Percentiles rank a stretch among this genome's conserved stretches.
phyloP scores from a whole-genome alignment of 1,139 yeast species.

The Blastobotrys raffinosifermentans region DNA sequence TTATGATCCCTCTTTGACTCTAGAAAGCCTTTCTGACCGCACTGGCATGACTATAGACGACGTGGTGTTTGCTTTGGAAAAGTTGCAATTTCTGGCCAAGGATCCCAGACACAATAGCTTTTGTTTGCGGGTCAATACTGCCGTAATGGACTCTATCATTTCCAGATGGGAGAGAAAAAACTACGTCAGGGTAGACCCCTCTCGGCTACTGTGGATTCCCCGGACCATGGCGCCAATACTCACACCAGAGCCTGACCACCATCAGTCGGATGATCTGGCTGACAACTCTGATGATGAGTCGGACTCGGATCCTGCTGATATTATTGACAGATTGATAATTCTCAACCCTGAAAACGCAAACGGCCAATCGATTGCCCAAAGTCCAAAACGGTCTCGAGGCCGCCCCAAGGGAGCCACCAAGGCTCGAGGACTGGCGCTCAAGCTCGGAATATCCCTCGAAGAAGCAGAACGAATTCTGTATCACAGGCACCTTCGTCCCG shows the following conservation, averaged over 20 bases:
- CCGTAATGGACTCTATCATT: slow-evolving; percentile 42
- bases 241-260: no score
- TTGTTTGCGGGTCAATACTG: slow-evolving; percentile 49
- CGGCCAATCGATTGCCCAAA: neutral
- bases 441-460: slow-evolving; percentile 1
- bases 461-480: neutral
- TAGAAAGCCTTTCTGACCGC: slow-evolving; percentile 54
- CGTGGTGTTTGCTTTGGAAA: slow-evolving; percentile 81
- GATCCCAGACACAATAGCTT: slow-evolving; percentile 37
- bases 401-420: slow-evolving; percentile 3
- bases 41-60: slow-evolving; percentile 85
- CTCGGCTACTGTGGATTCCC: no score
- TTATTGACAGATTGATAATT: neutral
- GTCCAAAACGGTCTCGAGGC: slow-evolving; percentile 4
- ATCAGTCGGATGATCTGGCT: no score
- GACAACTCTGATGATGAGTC: no score
- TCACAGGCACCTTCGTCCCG: neutral
- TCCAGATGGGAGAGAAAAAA: slow-evolving; percentile 51
- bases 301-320: slow-evolving; percentile 1
- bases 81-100: slow-evolving; percentile 53
- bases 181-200: no score
- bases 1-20: slow-evolving; percentile 36
- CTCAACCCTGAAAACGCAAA: neutral
- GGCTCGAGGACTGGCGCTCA: neutral
- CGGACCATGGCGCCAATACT: no score